Evolutionary conservation across 768 basidiomycete species (phyloP), one percentile per base, ranked within the genome.

Genomic region (Pisolithus tinctorius): DNA sequence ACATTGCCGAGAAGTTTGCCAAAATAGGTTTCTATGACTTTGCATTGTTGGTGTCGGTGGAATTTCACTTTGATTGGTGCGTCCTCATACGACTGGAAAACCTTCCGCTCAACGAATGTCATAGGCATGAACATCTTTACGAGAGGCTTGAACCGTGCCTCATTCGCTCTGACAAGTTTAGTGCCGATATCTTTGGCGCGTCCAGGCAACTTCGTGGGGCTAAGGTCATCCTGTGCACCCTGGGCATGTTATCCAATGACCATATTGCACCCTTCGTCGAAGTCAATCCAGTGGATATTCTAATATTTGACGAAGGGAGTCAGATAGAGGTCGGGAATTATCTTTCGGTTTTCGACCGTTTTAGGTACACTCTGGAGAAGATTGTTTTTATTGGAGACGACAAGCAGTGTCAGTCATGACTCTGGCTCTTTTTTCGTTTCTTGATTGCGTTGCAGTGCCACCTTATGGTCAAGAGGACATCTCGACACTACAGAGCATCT

Each of bases 381-480:
- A 47, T 73, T 4, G 69, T 73, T 41, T 69, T 74, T 34, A 61
- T 73, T 13, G 74, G 72, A 7, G 74, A 73, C 39, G 57, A 69
- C 42, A 69, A 63, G 55, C 73, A 73, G 59, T 40, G 72, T 72
- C 25, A 50, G 54, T 17, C 37, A 13, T 40, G 14, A 39, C n/a
- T 38, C 6, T 8, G 20, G 10, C 2, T 2, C 8, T 1, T 13
- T 25, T 39, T 6, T 29, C n/a, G n/a, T 45, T 4, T 26, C 26
- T 38, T 55, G 55, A 50, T 56, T 37, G 3, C 30, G 13, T 39
- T 30, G 16, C 50, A 91, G 88, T 92, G 57, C 83, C 88, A 48
- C 89, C 89, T 2, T 80, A 74, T 77, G 88, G 88, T 7, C 78
- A 85, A 56, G 88, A 89, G 52, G 77, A 84, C 20, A 66, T 84